These are phyloP conservation scores for Periconia digitata DNA, from an alignment of 2,329 filamentous ascomycete genomes.

Conservation along the genomic window DNA sequence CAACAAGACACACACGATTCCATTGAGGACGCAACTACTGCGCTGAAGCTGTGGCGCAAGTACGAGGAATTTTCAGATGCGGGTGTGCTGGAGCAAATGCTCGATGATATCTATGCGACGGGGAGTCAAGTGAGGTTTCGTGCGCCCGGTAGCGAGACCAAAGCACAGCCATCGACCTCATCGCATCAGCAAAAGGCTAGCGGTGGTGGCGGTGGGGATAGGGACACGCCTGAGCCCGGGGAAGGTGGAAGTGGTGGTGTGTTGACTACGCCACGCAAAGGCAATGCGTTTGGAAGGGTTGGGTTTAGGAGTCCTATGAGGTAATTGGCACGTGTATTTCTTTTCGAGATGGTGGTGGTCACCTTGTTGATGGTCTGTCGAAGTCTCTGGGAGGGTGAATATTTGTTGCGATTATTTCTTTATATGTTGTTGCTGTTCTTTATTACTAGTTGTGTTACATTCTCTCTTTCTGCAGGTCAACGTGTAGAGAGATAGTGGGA, in stretches of 20 bases:
- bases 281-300: slow-evolving; percentile 38
- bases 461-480: too few species aligned
- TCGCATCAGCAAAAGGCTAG: neutral
- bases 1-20: slow-evolving; percentile 91
- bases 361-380: too few species aligned
- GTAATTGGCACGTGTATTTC: too few species aligned
- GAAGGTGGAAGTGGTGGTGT: slow-evolving; percentile 22
- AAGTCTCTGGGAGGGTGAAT: too few species aligned
- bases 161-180: neutral
- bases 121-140: slow-evolving; percentile 56
- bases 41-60: slow-evolving; percentile 84
- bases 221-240: slow-evolving; percentile 58
- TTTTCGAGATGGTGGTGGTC: too few species aligned
- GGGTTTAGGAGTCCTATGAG: slow-evolving; percentile 41
- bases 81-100: slow-evolving; percentile 77
- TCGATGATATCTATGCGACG: slow-evolving; percentile 80
- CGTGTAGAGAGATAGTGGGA: too few species aligned
- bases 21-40: slow-evolving; percentile 91
- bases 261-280: slow-evolving; percentile 55
- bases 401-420: too few species aligned
- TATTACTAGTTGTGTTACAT: too few species aligned
- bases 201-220: slow-evolving; percentile 40
- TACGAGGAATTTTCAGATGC: slow-evolving; percentile 87
- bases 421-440: too few species aligned
- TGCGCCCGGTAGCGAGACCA: slow-evolving; percentile 33